A percentile compares a stretch with the other conserved stretches of the same genome.
phyloP scores from a whole-genome alignment of 805 yeast species.

The Saturnispora kantuleensis region DNA sequence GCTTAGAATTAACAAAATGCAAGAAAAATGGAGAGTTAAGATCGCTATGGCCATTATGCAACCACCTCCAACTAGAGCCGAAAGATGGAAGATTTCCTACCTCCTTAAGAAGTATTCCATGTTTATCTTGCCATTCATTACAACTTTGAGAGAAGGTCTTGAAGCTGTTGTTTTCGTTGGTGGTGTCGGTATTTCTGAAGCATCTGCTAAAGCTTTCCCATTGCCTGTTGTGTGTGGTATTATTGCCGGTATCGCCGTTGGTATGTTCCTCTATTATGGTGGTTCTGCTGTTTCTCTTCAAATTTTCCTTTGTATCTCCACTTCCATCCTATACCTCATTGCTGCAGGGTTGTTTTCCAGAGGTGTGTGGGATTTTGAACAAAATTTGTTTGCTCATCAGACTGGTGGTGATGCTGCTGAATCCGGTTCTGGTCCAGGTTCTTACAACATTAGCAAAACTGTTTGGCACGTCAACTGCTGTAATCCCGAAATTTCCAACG shows the following conservation, averaged over 20 bases:
- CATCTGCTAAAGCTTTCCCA: constrained; percentile 55
- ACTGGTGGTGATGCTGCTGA: constrained; percentile 94
- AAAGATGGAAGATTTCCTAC: constrained; percentile 41
- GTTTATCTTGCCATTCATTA: constrained; percentile 78
- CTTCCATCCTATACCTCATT: constrained; percentile 76
- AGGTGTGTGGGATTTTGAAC: constrained; percentile 81
- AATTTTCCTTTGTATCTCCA: constrained; percentile 71
- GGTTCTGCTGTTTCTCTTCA: constrained; percentile 74
- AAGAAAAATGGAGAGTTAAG: constrained; percentile 89
- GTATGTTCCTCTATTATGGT: constrained; percentile 62
- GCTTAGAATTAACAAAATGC: constrained; percentile 89
- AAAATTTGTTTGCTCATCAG: constrained; percentile 43
- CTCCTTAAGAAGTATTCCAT: constrained; percentile 64
- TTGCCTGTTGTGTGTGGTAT: constrained; percentile 79
- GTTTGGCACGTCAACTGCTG: constrained; percentile 97
- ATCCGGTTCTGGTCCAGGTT: constrained; percentile 84
- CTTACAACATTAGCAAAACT: constrained; percentile 62
- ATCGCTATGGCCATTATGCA: constrained; percentile 71
- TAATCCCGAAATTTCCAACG: constrained; percentile 77
- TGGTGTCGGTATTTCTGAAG: constrained; percentile 61
- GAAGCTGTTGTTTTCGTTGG: constrained; percentile 93
- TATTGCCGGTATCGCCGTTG: constrained; percentile 60
- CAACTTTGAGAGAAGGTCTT: constrained; percentile 86
- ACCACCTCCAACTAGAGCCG: constrained; percentile 36
- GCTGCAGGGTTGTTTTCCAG: constrained; percentile 85